Conservation (phyloP, 805 yeast species). For the Starmerella geochares region DNA sequence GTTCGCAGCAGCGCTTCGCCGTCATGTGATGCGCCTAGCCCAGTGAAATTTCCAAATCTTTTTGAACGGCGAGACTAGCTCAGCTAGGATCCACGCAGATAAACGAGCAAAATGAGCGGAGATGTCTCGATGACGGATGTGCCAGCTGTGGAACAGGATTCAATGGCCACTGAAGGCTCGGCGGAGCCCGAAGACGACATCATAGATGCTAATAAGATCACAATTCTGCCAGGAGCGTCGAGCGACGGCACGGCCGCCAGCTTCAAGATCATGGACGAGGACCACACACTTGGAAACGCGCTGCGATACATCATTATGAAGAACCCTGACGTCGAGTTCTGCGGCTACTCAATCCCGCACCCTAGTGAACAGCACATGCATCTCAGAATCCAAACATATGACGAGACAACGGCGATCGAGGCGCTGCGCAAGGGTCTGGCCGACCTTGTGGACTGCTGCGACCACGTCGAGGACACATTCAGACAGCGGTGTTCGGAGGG, state of each 20-base stretch:
- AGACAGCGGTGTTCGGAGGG: constrained; percentile 50
- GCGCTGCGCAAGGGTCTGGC: constrained; percentile 87
- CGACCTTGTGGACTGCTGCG: constrained; percentile 72
- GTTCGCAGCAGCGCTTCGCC: no score
- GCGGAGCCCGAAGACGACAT: constrained; percentile 3
- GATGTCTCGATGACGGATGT: constrained; percentile 21
- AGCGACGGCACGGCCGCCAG: constrained; percentile 93
- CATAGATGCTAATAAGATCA: constrained; percentile 22
- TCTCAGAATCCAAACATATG: constrained; percentile 89
- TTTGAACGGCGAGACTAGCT: not conserved
- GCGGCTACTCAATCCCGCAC: constrained; percentile 97
- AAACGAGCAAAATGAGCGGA: constrained; percentile 3
- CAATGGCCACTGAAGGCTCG: not conserved
- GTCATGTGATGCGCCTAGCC: not conserved
- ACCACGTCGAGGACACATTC: constrained; percentile 70
- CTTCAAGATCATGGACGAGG: constrained; percentile 86
- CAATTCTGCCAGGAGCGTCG: constrained; percentile 49
- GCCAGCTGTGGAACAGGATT: constrained; percentile 1
- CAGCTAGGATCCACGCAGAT: not conserved
- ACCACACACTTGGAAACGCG: constrained; percentile 92
- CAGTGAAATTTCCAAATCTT: constrained; percentile 6
- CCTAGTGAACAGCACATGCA: constrained; percentile 88
- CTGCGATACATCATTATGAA: constrained; percentile 91
- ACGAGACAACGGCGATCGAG: constrained; percentile 71
- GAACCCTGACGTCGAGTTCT: constrained; percentile 94